Evolutionary conservation across 345 rosid species (phyloP).

Genomic region (Populus deltoides): DNA sequence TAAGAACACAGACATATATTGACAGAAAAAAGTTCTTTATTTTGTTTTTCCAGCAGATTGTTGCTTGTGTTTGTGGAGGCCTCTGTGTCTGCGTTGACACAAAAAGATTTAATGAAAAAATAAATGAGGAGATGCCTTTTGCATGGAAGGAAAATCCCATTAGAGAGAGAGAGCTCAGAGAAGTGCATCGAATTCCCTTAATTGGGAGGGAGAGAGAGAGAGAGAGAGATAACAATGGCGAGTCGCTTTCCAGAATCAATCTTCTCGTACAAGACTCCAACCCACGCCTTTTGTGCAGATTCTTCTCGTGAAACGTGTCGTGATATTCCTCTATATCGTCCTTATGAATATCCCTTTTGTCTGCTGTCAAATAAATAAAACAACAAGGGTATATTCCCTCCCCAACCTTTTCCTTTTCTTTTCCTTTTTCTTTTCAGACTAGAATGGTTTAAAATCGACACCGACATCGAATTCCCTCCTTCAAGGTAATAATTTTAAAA

Average conservation of each 20-base stretch:
- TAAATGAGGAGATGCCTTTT: constrained; percentile 24
- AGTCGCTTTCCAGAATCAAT: constrained; percentile 46
- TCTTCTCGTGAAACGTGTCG: constrained; percentile 54
- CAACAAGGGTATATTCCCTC: too few relatives aligned
- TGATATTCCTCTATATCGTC: constrained; percentile 39
- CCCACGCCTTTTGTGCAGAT: constrained; percentile 26
- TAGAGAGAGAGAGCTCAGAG: neutral
- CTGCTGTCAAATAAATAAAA: constrained; percentile 19
- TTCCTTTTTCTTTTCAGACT: too few relatives aligned
- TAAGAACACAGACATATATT: too few relatives aligned
- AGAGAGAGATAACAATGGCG: constrained; percentile 28
- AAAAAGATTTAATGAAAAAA: neutral
- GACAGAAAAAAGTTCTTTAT: too few relatives aligned
- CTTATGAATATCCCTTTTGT: constrained; percentile 73
- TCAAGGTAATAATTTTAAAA: too few relatives aligned
- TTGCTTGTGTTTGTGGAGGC: too few relatives aligned
- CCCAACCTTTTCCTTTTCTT: too few relatives aligned
- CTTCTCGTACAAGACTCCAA: constrained; percentile 43
- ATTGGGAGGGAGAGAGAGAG: neutral
- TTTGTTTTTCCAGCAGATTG: too few relatives aligned
- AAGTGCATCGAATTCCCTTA: constrained; percentile 53
- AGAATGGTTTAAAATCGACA: too few relatives aligned
- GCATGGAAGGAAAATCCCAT: constrained; percentile 21
- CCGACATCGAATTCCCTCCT: too few relatives aligned
- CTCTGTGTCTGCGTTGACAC: too few relatives aligned